phyloP scores from a whole-genome alignment of 768 basidiomycete genomes.

The Serendipita sp. region DNA sequence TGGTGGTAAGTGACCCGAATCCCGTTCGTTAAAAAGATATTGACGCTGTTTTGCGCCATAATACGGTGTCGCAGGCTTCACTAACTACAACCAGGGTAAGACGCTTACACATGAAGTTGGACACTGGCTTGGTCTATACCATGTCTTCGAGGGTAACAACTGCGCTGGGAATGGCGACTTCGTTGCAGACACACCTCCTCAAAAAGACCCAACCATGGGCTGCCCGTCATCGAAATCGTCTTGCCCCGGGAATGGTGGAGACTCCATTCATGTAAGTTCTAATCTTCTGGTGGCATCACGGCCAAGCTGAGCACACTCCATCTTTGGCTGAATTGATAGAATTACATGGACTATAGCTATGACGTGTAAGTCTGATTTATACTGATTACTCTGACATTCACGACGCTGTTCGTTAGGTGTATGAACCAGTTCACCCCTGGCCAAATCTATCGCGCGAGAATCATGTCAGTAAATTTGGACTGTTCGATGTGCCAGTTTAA shows the following conservation, averaged over 20 bases:
- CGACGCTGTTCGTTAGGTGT: no score
- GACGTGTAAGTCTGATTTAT: constrained; percentile 9
- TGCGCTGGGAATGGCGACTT: constrained; percentile 10
- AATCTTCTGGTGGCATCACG: constrained; percentile 11
- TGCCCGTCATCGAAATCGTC: constrained; percentile 22
- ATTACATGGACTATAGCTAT: background rate
- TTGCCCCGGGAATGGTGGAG: constrained; percentile 13
- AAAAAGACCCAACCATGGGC: constrained; percentile 18
- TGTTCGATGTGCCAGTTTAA: no score
- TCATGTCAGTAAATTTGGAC: no score
- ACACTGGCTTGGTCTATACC: background rate
- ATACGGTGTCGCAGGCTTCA: background rate
- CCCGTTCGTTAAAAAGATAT: no score
- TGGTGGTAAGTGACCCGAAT: background rate
- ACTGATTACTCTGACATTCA: no score
- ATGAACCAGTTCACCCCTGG: no score
- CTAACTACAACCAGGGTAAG: background rate
- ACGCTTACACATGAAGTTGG: background rate
- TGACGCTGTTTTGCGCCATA: no score
- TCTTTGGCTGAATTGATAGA: background rate
- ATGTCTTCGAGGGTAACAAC: background rate
- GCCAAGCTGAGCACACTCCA: background rate
- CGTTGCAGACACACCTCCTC: constrained; percentile 12
- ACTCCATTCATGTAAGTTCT: no score
- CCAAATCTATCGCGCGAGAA: no score